phyloP scores from a whole-genome alignment of 129 eudicot species.

The Flaveria sonorensis region DNA sequence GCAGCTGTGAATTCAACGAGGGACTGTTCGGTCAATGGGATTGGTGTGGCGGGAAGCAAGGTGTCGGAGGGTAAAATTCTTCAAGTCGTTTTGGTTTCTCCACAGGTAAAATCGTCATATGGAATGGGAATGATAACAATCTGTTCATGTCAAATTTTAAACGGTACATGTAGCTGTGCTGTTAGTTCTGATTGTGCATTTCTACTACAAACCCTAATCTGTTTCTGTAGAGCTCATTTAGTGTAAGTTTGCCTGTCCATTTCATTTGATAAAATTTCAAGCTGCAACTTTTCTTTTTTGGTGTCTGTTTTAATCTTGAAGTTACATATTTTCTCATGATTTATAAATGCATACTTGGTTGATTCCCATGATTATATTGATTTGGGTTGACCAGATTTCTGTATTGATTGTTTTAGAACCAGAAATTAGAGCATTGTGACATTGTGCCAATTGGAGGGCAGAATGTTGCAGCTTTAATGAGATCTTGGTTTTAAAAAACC shows the following conservation, averaged over 20 bases:
- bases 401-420: too few relatives aligned
- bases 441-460: too few relatives aligned
- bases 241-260: background rate
- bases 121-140: background rate
- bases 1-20: constrained; percentile 49
- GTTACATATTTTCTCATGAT: background rate
- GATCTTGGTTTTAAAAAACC: too few relatives aligned
- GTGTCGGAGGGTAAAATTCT: constrained; percentile 51
- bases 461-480: too few relatives aligned
- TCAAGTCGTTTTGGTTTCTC: constrained; percentile 89
- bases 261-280: background rate
- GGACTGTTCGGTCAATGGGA: constrained; percentile 39
- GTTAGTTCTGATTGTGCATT: background rate
- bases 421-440: too few relatives aligned
- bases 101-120: constrained; percentile 54
- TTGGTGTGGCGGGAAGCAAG: constrained; percentile 47
- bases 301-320: too few relatives aligned
- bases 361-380: background rate
- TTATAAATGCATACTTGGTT: background rate
- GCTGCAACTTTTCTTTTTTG: background rate
- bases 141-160: background rate
- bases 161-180: background rate
- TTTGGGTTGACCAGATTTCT: background rate
- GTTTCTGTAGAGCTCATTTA: background rate
- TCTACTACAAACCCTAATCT: background rate